Base-by-base conservation (phyloP, 1,284 basidiomycete genomes). In the Coniophora puteana region DNA sequence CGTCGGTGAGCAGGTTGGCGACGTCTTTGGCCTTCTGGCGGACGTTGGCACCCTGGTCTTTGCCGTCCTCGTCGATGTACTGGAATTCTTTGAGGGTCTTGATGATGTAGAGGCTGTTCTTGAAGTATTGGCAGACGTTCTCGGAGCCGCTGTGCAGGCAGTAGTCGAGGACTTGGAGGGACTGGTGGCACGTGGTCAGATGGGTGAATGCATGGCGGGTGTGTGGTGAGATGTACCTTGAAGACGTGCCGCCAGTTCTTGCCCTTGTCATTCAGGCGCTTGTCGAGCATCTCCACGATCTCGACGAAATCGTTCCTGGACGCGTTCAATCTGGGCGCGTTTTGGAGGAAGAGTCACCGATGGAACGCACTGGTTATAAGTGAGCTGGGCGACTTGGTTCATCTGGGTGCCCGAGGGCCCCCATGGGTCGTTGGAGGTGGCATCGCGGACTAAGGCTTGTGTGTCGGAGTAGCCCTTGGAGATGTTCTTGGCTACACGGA, bases 201-300 rank as follows among this genome's bases (percentile, higher is more conserved):
- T 37, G 22, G 21, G 36, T 38, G 16, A 18, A 13, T 23, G 32
- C 13, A 31, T 31, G 20, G n/a, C 20, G 28, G 21, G 16, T 78
- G 53, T 93, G 93, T 23, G 81, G 93, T 40, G 86, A 91, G 55
- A 78, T 96, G 46, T 78, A 79, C 48, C 76, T 85, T n/a, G 76
- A 84, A 28, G 87, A 93, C 20, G 96, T 97, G 61, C 73, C 85
- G 28, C 66, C 72, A 23, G 86, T 89, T 12, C 73, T 97, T 12
- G 76, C 76, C 4, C 80, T 95, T 96, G 69, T 98, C 93, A 61
- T 96, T 96, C 51, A 97, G 69, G 28, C 93, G 81, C 68, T 97
- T 98, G 67, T 98, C 93, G 47, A 98, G 72, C 89, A 96, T 95
- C 70, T 98, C 94, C 91, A 98, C 96, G 55, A 98, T 92, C 66